phyloP scores from a whole-genome alignment of 352 stramenopile genomes.

The Phytophthora europaea region DNA sequence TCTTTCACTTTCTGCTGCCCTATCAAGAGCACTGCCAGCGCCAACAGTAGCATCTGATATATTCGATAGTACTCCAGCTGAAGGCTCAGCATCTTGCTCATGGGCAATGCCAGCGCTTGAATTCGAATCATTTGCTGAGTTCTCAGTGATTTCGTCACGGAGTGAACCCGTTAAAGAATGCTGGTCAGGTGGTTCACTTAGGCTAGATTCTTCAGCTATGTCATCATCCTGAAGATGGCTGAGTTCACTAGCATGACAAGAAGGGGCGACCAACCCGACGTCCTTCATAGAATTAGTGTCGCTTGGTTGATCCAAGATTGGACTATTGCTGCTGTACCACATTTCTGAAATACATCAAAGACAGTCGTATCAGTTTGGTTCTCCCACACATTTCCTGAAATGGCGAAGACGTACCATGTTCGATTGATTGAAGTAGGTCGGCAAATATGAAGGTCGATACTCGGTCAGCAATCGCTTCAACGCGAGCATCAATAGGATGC shows the following conservation, averaged over 20 bases:
- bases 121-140: too few relatives aligned
- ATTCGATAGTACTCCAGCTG: background rate
- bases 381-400: background rate
- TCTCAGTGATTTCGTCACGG: too few relatives aligned
- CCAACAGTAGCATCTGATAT: background rate
- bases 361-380: background rate
- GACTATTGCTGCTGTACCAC: background rate
- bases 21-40: background rate
- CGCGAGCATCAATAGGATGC: too few relatives aligned
- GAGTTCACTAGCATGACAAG: too few relatives aligned
- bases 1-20: conserved; percentile 8
- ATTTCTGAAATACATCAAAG: conserved; percentile 18
- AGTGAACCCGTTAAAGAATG: too few relatives aligned
- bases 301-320: too few relatives aligned
- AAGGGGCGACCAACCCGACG: too few relatives aligned
- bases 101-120: background rate
- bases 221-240: too few relatives aligned
- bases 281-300: too few relatives aligned
- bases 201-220: too few relatives aligned
- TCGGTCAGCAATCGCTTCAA: conserved; percentile 14
- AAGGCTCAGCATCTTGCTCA: conserved; percentile 6
- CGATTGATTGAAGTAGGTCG: conserved; percentile 28
- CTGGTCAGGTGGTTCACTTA: too few relatives aligned
- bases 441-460: conserved; percentile 35
- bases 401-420: conserved; percentile 25